Conservation (phyloP, 129 eudicot genomes). For the Glebionis coronaria region DNA sequence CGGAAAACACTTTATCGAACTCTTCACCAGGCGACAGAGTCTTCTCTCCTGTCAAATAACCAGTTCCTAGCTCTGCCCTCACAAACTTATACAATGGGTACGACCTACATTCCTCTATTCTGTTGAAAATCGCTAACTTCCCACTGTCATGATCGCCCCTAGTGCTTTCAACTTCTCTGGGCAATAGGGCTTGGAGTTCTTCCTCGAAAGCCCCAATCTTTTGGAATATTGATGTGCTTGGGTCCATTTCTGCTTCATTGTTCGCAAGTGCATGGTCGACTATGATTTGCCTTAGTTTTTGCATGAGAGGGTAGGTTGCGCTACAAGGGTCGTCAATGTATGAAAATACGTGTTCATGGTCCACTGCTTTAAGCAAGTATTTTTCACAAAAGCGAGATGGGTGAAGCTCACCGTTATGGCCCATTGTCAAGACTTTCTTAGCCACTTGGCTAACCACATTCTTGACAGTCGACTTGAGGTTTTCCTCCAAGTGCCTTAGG, state of each 20-base stretch:
- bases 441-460: slow-evolving; percentile 53
- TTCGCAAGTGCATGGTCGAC: slow-evolving; percentile 57
- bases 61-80: slow-evolving; percentile 44
- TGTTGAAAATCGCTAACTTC: slow-evolving; percentile 32
- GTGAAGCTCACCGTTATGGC: slow-evolving; percentile 46
- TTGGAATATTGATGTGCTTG: slow-evolving; percentile 51
- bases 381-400: slow-evolving; percentile 54
- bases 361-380: slow-evolving; percentile 53
- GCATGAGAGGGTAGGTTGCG: slow-evolving; percentile 53
- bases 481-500: slow-evolving; percentile 65
- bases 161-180: slow-evolving; percentile 51
- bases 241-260: slow-evolving; percentile 36
- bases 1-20: slow-evolving; percentile 57
- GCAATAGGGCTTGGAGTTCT: slow-evolving; percentile 50
- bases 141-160: slow-evolving; percentile 45
- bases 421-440: slow-evolving; percentile 43
- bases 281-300: slow-evolving; percentile 57
- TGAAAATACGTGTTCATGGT: slow-evolving; percentile 52
- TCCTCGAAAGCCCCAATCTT: slow-evolving; percentile 62
- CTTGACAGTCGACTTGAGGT: slow-evolving; percentile 47
- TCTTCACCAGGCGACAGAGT: slow-evolving; percentile 58
- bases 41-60: slow-evolving; percentile 59
- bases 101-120: slow-evolving; percentile 61
- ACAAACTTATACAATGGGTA: slow-evolving; percentile 62
- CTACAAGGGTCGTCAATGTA: slow-evolving; percentile 68